Evolutionary conservation across 768 basidiomycete species (phyloP), one percentile per base, ranked within the genome.

Genomic region (Boletus fagicola): DNA sequence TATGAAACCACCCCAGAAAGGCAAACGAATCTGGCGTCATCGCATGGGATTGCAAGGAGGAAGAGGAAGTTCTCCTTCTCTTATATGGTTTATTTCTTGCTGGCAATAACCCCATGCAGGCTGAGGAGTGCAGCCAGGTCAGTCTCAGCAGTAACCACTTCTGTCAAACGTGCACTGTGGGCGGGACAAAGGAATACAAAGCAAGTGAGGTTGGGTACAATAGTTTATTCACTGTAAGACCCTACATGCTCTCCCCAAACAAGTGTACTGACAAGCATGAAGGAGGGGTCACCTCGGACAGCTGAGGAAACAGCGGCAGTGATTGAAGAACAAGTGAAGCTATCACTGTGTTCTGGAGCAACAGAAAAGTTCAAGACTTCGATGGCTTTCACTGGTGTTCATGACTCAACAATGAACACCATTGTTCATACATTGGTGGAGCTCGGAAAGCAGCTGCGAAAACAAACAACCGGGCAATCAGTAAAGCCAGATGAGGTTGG

Each of bases 101-200:
- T 0, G 75, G 72, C 0, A 75, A 79, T 51, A 79, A 79, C 57
- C 78, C 76, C 0, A 65, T 74, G 33, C 33, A 33, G 6, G 33
- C 33, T 2, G 33, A 33, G 7, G 33, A 62, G 1, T 71, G 67
- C 5, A 69, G 71, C 0, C 80, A 82, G 31, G 77, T 75, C 36
- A 76, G 79, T 0, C 63, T 68, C 0, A 67, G 71, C 76, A n/a
- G 77, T 12, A 81, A 80, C 39, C 57, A 66, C 10, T 71, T 67
- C 4, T 83, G 80, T 51, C 61, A 72, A 2, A 77, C 75, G 60
- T 80, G 78, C 35, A 1, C 66, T 42, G 67, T 70, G 16, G 75
- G 80, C 2, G 75, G 78, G 0, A 64, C 69, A 0, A 65, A 71
- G 26, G 63, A 70, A 50, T 42, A n/a, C n/a, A n/a, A n/a, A n/a